Percentiles rank a stretch among this genome's conserved stretches.
These are phyloP conservation scores for Terana coerulea DNA, from an alignment of 768 basidiomycete species.

Conservation along the genomic window DNA sequence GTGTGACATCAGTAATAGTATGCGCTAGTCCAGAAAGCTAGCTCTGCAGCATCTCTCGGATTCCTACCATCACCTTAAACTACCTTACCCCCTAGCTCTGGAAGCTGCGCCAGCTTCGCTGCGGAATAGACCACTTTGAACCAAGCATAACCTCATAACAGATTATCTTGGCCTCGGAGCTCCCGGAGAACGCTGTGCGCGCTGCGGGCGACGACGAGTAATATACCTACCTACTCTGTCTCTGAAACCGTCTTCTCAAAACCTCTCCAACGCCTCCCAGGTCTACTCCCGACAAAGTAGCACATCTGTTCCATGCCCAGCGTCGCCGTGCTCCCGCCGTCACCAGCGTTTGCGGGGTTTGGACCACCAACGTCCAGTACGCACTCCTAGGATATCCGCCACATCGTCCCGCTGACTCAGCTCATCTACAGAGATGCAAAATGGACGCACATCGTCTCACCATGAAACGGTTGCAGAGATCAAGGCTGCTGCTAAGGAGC, in stretches of 20 bases:
- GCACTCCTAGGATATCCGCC: constrained; percentile 17
- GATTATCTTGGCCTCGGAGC: neutral
- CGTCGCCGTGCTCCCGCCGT: constrained; percentile 37
- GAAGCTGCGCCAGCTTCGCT: too few species aligned
- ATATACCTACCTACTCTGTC: neutral
- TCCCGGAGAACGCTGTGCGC: constrained; percentile 4
- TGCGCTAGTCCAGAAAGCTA: too few species aligned
- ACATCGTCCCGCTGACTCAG: constrained; percentile 13
- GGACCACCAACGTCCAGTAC: constrained; percentile 26
- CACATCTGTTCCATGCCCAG: constrained; percentile 36
- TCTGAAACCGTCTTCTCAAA: neutral
- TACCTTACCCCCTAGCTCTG: too few species aligned
- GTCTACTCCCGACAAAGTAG: neutral
- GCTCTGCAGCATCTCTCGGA: too few species aligned
- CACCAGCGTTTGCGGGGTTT: constrained; percentile 28
- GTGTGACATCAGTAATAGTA: too few species aligned
- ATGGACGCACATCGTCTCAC: constrained; percentile 27
- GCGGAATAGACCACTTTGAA: too few species aligned
- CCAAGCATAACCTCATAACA: neutral
- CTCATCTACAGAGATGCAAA: constrained; percentile 34
- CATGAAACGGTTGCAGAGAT: constrained; percentile 39
- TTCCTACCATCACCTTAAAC: too few species aligned
- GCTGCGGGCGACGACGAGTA: constrained; percentile 10
- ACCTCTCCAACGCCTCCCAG: neutral
- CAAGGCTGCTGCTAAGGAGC: constrained; percentile 43